Base-by-base conservation (phyloP, 2,329 filamentous ascomycete genomes). In the Aureobasidium sp. region DNA sequence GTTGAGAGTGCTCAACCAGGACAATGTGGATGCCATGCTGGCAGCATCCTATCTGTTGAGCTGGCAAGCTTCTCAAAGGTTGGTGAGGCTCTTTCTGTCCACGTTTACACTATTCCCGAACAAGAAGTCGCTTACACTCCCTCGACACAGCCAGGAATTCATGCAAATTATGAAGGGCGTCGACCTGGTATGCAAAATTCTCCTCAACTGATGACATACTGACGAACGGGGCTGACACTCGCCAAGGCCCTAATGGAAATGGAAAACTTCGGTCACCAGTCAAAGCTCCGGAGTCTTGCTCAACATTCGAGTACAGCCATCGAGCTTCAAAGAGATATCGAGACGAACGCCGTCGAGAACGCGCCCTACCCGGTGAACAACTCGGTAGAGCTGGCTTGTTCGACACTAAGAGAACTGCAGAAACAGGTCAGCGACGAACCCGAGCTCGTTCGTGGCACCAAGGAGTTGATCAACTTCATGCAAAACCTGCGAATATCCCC, bases 81-180 rank as follows among this genome's bases (percentile, higher is more conserved):
- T 40, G 15, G 58, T 60, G 44, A 47, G n/a, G 17, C 39, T 57
- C 24, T 35, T 22, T 35, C 31, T 27, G 11, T 22, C 27, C n/a
- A n/a, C 5, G 19, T 12, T 40, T 37, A 22, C 27, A 35, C 27
- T 57, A 44, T 8, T 11, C 27, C 37, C 17, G 19, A 37, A 22
- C 17, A 37, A 39, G 40, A 15, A 17, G n/a, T 27, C 9, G 42
- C 45, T 58, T 24, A 60, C 45, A 33, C n/a, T 33, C 19, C 22
- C 52, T 39, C 40, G 33, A 19, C 12, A 27, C 24, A 61, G 59
- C 40, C 40, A 54, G 31, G 59, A 61, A 47, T 61, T 61, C 37
- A 45, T 61, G 49, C 59, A 61, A 27, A 53, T 31, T 33, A 61
- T 61, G 59, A 61, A 61, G 39, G 59, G 59, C 17, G 59, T 61